Percentiles rank a stretch among this genome's conserved stretches.
These are phyloP conservation scores for Diplodia sapinea DNA, from an alignment of 2,329 filamentous ascomycete genomes.

Conservation along the genomic window DNA sequence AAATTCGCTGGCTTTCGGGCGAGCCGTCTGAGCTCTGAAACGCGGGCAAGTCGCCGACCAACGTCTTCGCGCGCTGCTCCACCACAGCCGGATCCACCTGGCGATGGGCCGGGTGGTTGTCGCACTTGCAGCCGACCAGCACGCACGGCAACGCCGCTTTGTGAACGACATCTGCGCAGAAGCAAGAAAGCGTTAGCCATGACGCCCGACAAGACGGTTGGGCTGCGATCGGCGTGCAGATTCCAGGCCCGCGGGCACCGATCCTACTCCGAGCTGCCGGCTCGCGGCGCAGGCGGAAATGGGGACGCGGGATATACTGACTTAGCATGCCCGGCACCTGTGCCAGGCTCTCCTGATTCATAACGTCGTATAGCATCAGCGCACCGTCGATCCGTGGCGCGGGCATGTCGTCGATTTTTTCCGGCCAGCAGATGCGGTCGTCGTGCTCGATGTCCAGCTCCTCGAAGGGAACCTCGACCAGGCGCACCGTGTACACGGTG, in stretches of 20 bases:
- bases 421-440: constrained; percentile 63
- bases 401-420: constrained; percentile 65
- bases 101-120: constrained; percentile 71
- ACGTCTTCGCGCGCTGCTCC: constrained; percentile 65
- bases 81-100: constrained; percentile 73
- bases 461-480: constrained; percentile 61
- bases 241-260: constrained; percentile 29
- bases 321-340: constrained; percentile 77
- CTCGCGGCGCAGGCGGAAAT: constrained; percentile 19
- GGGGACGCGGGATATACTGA: constrained; percentile 57
- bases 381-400: constrained; percentile 82
- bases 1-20: constrained; percentile 74
- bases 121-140: constrained; percentile 89
- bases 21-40: constrained; percentile 74
- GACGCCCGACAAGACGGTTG: constrained; percentile 23
- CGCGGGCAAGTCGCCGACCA: constrained; percentile 69
- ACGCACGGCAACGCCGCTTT: constrained; percentile 76
- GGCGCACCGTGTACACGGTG: constrained; percentile 60
- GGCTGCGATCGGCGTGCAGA: constrained; percentile 18
- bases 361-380: constrained; percentile 86
- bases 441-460: constrained; percentile 58
- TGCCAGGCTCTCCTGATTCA: constrained; percentile 74
- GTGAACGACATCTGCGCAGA: constrained; percentile 69
- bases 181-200: constrained; percentile 31
- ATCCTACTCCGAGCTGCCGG: constrained; percentile 33